These are phyloP conservation scores for Stachybotrys elegans DNA, from an alignment of 2,329 filamentous ascomycete genomes.

Conservation along the genomic window DNA sequence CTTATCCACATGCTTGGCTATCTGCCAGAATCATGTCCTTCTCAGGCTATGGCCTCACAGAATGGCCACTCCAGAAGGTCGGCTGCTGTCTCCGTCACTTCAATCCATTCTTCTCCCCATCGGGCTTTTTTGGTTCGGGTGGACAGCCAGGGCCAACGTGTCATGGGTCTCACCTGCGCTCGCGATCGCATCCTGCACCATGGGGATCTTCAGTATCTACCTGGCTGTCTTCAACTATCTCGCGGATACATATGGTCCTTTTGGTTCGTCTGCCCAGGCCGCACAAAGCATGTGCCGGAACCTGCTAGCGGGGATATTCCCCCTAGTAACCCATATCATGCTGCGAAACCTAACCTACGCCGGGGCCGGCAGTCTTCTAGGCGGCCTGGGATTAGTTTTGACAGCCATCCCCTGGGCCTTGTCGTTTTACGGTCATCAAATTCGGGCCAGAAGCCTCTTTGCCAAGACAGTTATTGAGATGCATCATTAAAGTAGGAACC, in stretches of 20 bases:
- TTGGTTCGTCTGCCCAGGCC: constrained; percentile 61
- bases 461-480: constrained; percentile 26
- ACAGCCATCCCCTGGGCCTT: constrained; percentile 64
- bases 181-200: constrained; percentile 56
- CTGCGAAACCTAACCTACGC: constrained; percentile 53
- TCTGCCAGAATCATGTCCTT: constrained; percentile 51
- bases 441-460: constrained; percentile 58
- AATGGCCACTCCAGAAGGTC: constrained; percentile 46
- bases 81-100: constrained; percentile 60
- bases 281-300: constrained; percentile 65
- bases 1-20: constrained; percentile 49
- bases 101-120: constrained; percentile 58
- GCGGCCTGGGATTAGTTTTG: constrained; percentile 53
- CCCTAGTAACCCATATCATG: constrained; percentile 57
- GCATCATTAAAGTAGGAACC: not conserved
- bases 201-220: constrained; percentile 65
- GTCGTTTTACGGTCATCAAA: constrained; percentile 57
- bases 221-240: constrained; percentile 66
- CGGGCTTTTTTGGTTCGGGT: constrained; percentile 67
- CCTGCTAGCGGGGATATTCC: constrained; percentile 58
- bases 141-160: constrained; percentile 46
- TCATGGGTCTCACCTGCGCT: constrained; percentile 62
- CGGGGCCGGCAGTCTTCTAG: constrained; percentile 58
- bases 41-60: constrained; percentile 37
- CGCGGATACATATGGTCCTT: constrained; percentile 62